Evolutionary conservation across 23 red algal species (phyloP), one percentile per base, ranked within the genome.

Genomic region (Gracilaria domingensis): DNA sequence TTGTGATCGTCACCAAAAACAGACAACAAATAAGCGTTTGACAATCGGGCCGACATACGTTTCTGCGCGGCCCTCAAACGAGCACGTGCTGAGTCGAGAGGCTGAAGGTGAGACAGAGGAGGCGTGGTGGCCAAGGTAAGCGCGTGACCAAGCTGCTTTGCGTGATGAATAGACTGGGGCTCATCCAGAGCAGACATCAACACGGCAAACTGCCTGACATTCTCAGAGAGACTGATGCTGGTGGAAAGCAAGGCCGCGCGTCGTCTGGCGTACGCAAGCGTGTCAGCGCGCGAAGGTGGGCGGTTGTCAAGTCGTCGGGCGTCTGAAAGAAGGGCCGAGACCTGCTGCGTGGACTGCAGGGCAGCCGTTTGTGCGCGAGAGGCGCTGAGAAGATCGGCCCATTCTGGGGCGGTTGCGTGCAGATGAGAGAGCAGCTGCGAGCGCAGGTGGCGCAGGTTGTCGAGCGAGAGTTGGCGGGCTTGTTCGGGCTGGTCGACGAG

Each of bases 171-270:
- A 8, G 54, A 24, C 24, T 78, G 24, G 73, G 12, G 25, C 6
- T 53, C 49, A 5, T 55, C 30, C 30, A 58, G 18, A n/a, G 40
- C 49, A 12, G 34, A 14, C 20, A 38, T 12, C 33, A 84, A 58
- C 36, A 58, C 23, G 40, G 54, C 65, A 56, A 90, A 81, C 30
- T 25, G 37, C 16, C 74, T 45, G 24, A 79, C 75, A 16, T 24
- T n/a, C 35, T 33, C 54, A 14, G 54, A 36, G 18, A 90, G 33
- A 38, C 72, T 9, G 29, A 90, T 33, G 25, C 58, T 65, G 29
- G 87, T 44, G 29, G 87, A 58, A 16, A 90, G 87, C 38, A 42
- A 38, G n/a, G 75, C 64, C 29, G 87, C 53, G 11, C 50, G 87
- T 6, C 36, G 53, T 25, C 9, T 53, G 37, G 36, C 79, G 37